Base-by-base conservation (phyloP, 1,284 basidiomycete species). In the Malassezia sp. region DNA sequence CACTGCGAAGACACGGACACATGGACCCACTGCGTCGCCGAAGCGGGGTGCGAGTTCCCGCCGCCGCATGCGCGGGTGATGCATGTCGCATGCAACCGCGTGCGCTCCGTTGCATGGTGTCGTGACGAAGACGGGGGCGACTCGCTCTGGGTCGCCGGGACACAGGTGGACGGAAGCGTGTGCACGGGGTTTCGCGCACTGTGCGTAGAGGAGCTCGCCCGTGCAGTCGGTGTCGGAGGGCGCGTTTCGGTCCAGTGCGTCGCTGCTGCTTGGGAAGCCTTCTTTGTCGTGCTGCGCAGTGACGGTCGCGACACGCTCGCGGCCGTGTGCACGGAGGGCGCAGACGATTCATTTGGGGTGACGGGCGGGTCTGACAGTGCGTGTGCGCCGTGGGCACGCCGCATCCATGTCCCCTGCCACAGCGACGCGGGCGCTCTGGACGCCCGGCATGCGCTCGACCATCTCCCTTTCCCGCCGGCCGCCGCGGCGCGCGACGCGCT, bases 231-330 rank as follows among this genome's bases (percentile, higher is more conserved):
- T n/a, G n/a, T n/a, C n/a, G n/a, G n/a, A n/a, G n/a, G n/a, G n/a
- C n/a, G n/a, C n/a, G n/a, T n/a, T n/a, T n/a, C 11, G 11, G 39
- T 41, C 6, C 14, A 6, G 20, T 20, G 22, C 29, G 17, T 42
- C 4, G 41, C 41, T 0, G 48, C 48, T 12, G 29, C 37, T 11
- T 50, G 42, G 42, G 48, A 50, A 21, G 40, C 37, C 23, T 8
- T 41, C 20, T 45, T 30, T 20, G 21, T 50, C 14, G 48, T 45
- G 12, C 22, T 45, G 21, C 37, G 33, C 4, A 9, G 10, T 5
- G 4, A 9, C 5, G 41, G 33, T 17, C 27, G 15, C 15, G 48
- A 45, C 26, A 23, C 23, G 21, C 12, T 44, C 10, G 32, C 30
- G 6, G 36, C 48, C 10, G n/a, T 40, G 5, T 42, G 48, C 20